Conservation (phyloP, 371 early-diverging fungal species). For the Haplosporangium sp. region DNA sequence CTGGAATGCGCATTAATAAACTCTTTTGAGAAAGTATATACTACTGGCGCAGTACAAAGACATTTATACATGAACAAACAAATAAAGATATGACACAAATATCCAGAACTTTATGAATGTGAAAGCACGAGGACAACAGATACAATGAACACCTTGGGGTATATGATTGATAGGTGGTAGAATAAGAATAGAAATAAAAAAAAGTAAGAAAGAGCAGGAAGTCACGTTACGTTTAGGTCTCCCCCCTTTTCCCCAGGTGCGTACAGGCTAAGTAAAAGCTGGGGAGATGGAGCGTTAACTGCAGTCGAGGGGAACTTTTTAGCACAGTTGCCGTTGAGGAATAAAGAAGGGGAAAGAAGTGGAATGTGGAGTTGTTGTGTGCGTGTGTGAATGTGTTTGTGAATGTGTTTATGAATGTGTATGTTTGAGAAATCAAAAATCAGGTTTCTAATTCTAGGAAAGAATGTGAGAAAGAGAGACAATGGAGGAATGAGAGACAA, state of each 20-base stretch:
- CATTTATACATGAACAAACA: background rate
- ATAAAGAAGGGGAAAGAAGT: background rate
- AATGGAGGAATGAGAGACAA: background rate
- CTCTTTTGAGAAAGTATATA: background rate
- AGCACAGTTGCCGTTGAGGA: background rate
- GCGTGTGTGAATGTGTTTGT: too few species aligned
- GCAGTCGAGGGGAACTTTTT: background rate
- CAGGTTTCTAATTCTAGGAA: too few species aligned
- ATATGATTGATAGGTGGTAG: too few species aligned
- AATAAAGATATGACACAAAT: too few species aligned
- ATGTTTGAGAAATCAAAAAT: too few species aligned
- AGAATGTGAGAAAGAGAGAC: conserved; percentile 2
- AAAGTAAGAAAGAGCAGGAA: background rate
- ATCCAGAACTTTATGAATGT: too few species aligned
- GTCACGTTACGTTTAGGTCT: background rate
- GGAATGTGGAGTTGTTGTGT: background rate
- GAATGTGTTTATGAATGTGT: too few species aligned
- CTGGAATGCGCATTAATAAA: conserved; percentile 1
- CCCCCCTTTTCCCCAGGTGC: background rate
- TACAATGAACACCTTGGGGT: too few species aligned
- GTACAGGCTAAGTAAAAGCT: background rate
- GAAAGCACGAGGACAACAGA: background rate
- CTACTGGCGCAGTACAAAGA: background rate
- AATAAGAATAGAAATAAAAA: background rate
- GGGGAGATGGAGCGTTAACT: background rate